A percentile compares a stretch with the other conserved stretches of the same genome.
Evolutionary conservation across 177 flowering plant species (phyloP).

Genomic region (Tripterygium wilfordii): DNA sequence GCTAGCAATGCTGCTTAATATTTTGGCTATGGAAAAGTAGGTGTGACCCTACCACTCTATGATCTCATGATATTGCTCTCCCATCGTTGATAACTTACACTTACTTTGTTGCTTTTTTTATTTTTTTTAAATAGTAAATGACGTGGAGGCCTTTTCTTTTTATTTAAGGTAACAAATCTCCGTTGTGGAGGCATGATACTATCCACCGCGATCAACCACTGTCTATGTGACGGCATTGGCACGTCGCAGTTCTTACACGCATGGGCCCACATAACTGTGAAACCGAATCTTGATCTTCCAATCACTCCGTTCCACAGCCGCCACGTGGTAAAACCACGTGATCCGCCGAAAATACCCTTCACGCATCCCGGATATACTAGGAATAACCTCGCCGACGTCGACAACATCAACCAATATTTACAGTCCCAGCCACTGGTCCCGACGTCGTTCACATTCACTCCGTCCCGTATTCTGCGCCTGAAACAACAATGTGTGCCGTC

Average conservation of each 20-base stretch:
- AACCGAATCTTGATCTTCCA: conserved; percentile 25
- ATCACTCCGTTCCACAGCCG: conserved; percentile 51
- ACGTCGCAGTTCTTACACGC: conserved; percentile 76
- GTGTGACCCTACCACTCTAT: no score
- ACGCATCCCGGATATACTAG: conserved; percentile 47
- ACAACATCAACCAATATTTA: conserved; percentile 23
- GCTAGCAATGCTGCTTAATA: no score
- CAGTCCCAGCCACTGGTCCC: conserved; percentile 63
- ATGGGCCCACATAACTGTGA: conserved; percentile 69
- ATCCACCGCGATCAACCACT: conserved; percentile 76
- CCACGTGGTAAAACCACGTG: conserved; percentile 47
- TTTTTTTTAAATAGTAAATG: neutral
- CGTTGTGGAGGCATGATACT: conserved; percentile 80
- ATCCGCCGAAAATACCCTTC: conserved; percentile 30
- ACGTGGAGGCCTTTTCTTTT: neutral
- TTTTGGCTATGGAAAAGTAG: no score
- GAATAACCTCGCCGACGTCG: conserved; percentile 4
- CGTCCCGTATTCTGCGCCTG: conserved; percentile 49
- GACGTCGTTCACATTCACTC: conserved; percentile 49
- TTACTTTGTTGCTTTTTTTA: no score
- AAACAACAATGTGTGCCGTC: conserved; percentile 60
- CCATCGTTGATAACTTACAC: no score
- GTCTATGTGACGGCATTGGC: conserved; percentile 86
- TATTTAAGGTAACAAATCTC: conserved; percentile 63
- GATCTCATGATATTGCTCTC: no score